Base-by-base conservation (phyloP, 176 grass and related monocot genomes). In the Zoysia pacifica region DNA sequence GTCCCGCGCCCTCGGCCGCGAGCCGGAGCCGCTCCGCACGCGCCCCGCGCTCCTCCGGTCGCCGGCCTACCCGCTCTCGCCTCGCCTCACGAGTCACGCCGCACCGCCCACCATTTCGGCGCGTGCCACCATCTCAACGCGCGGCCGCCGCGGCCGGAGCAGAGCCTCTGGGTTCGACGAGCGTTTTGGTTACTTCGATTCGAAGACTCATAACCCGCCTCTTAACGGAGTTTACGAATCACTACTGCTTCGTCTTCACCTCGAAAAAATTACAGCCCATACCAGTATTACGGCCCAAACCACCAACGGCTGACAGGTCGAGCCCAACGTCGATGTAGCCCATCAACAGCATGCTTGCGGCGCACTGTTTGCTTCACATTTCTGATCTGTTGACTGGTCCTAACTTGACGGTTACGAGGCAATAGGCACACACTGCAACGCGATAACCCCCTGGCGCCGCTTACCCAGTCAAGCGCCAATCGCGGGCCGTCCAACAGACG, bases 11-110 rank as follows among this genome's bases (percentile, higher is more conserved):
- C 45, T 89, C 86, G 18, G 86, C 83, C 5, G 89, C 89, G 40
- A 83, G 75, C 7, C 81, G 71, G 55, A 91, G 86, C 83, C 92
- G 74, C 73, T 86, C 73, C 1, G 73, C 69, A 18, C 86, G 86
- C 7, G 82, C 73, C 35, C 69, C 89, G 5, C 86, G 86, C 83
- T 94, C 83, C 83, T 91, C 89, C 48, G 81, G 58, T 38, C 72
- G 83, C 16, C 13, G 79, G 56, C 79, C 92, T 77, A 94, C 80
- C 61, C 91, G 83, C 86, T 91, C 88, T 43, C 77, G 83, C 48
- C 91, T 71, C 64, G 13, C 38, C 83, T 91, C 76, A 79, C 28
- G 28, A 28, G 28, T 28, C 28, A 28, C 69, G 73, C 37, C 88
- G 71, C 42, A 76, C 66, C 62, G 62, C 88, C 28, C 62, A 91